These are phyloP conservation scores for Teratosphaeria destructans DNA, from an alignment of 2,329 filamentous ascomycete species.

Conservation along the genomic window DNA sequence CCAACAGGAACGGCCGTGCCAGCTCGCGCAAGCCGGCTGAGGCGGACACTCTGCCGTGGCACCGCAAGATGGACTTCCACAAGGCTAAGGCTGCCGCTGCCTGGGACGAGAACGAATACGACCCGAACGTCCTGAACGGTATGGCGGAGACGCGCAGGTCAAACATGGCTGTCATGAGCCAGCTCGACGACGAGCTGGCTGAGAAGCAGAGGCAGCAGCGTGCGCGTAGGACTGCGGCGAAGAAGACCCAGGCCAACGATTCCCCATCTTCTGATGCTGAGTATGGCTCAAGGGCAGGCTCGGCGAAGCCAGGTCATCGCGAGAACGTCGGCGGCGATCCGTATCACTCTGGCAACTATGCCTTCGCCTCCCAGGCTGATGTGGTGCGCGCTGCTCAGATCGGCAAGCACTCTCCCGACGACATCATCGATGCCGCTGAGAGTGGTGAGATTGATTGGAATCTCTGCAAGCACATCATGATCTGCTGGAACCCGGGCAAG, in stretches of 20 bases:
- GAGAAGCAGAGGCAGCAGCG: constrained; percentile 19
- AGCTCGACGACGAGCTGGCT: constrained; percentile 16
- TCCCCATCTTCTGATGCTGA: constrained; percentile 8
- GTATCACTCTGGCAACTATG: constrained; percentile 22
- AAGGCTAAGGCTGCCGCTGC: constrained; percentile 12
- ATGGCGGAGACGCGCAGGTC: constrained; percentile 16
- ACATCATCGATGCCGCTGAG: constrained; percentile 21
- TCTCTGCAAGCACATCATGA: constrained; percentile 17
- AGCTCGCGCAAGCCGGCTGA: constrained; percentile 15
- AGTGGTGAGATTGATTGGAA: constrained; percentile 14
- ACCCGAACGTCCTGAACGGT: constrained; percentile 12
- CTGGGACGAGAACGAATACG: constrained; percentile 24
- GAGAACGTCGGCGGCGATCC: constrained; percentile 13
- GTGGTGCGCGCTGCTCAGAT: constrained; percentile 2
- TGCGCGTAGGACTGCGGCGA: background rate
- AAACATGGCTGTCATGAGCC: constrained; percentile 17
- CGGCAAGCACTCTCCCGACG: constrained; percentile 11
- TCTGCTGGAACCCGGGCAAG: constrained; percentile 26
- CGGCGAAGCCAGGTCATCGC: constrained; percentile 1
- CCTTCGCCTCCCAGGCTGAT: constrained; percentile 13
- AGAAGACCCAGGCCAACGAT: constrained; percentile 7
- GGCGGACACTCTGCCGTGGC: constrained; percentile 23
- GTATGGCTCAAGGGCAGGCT: background rate
- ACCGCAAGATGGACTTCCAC: constrained; percentile 19
- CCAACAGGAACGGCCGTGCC: constrained; percentile 10